Base-by-base conservation (phyloP, 257 asterid species). In the Osmanthus fragrans region DNA sequence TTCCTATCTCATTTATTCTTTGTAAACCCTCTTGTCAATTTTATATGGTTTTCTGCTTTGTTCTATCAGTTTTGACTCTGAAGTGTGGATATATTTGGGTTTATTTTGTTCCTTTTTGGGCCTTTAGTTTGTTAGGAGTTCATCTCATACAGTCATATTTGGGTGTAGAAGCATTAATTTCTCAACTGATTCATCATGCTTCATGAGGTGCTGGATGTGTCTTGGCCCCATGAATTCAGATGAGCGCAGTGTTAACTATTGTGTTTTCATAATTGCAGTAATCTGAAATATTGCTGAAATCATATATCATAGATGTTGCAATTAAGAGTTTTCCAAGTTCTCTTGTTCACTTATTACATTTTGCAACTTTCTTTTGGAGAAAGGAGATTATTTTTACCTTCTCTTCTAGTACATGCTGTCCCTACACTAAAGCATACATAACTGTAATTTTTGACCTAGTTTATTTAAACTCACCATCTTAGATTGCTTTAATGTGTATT, bases 1-100 rank as follows among this genome's bases (percentile, higher is more conserved):
- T 42, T 85, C 89, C 77, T 87, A 6, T 8, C 32, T n/a, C 66
- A 21, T 58, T 25, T 19, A 71, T 23, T 32, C 40, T 9, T 25
- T 60, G 33, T 73, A 7, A 30, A 58, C 29, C 66, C 32, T 58
- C 66, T 58, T 19, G 66, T 23, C 15, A 27, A 9, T 58, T 69
- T 80, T 23, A 5, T 32, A 1, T n/a, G 8, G 4, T 2, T 73
- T 7, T 58, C 36, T 34, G 7, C 40, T 11, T 78, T 49, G 27
- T 21, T n/a, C 29, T n/a, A n/a, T 5, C 29, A 56, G 27, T 2
- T 54, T 56, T 7, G 12, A 7, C 65, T 4, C 65, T 56, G 65
- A 19, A 47, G 16, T 47, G 25, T 56, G 11, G 65, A 56, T 56
- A 54, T 54, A 54, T 18, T n/a, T n/a, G 10, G 65, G 16, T n/a